A percentile compares a stretch with the other conserved stretches of the same genome.
phyloP scores from a whole-genome alignment of 495 filamentous ascomycete species.

The Durotheca rogersii region DNA sequence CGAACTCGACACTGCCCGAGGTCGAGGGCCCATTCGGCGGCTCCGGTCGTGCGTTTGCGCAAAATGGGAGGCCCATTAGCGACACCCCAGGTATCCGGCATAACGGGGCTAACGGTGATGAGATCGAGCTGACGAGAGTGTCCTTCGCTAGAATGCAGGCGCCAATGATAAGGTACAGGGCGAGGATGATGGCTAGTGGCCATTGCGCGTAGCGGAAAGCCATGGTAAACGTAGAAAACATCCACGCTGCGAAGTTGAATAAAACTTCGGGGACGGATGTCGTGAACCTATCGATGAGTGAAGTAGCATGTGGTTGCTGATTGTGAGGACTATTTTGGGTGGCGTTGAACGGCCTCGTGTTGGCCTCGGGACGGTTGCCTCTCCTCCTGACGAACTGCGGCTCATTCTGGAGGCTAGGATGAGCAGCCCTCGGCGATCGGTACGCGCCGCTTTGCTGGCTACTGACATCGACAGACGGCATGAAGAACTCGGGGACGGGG shows the following conservation, averaged over 20 bases:
- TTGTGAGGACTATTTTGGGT: not conserved
- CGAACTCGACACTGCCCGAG: constrained; percentile 57
- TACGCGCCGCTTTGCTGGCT: constrained; percentile 26
- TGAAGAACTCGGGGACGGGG: constrained; percentile 43
- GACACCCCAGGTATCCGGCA: constrained; percentile 64
- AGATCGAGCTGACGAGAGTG: constrained; percentile 49
- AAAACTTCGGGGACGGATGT: constrained; percentile 31
- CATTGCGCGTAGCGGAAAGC: constrained; percentile 54
- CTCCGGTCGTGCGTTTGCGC: constrained; percentile 39
- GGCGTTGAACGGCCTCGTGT: not conserved
- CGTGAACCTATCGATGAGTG: constrained; percentile 21
- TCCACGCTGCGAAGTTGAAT: constrained; percentile 44
- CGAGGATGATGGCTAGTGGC: constrained; percentile 55
- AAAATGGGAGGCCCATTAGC: constrained; percentile 61
- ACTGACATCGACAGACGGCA: constrained; percentile 41
- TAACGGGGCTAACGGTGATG: constrained; percentile 58
- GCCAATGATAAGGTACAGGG: constrained; percentile 53
- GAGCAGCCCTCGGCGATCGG: constrained; percentile 29
- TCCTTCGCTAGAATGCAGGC: constrained; percentile 51
- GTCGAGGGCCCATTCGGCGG: too few relatives aligned
- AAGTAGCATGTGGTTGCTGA: too few relatives aligned
- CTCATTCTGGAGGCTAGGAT: constrained; percentile 9
- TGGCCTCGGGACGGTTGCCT: constrained; percentile 12
- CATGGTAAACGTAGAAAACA: constrained; percentile 48
- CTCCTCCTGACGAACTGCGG: constrained; percentile 31